A percentile compares a stretch with the other conserved stretches of the same genome.
Conservation (phyloP, 2,329 filamentous ascomycete species). For the Orbilia javanica region DNA sequence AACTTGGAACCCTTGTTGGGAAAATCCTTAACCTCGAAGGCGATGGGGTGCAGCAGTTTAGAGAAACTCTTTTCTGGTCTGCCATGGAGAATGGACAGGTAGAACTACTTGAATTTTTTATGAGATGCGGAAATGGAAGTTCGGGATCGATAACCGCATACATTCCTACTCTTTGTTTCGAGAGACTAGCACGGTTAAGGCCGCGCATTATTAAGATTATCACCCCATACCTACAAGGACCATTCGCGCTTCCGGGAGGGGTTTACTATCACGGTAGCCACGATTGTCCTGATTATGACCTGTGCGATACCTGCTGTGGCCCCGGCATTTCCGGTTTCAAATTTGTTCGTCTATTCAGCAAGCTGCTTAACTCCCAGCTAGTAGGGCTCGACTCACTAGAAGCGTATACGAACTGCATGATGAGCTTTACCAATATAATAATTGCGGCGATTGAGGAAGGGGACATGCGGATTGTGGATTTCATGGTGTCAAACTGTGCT, state of each 20-base stretch:
- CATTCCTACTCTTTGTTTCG: not conserved
- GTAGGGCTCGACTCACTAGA: not conserved
- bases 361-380: not conserved
- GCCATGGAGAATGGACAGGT: not conserved
- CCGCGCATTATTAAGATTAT: not conserved
- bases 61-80: not conserved
- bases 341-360: not conserved
- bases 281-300: no score
- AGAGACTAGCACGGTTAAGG: not conserved
- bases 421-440: not conserved
- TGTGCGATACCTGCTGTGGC: no score
- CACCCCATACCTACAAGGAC: not conserved
- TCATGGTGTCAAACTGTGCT: not conserved
- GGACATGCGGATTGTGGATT: not conserved
- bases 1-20: not conserved
- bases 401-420: not conserved
- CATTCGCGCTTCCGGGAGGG: no score
- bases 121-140: not conserved
- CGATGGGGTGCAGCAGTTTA: constrained; percentile 15
- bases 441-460: not conserved
- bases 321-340: no score
- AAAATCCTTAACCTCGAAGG: not conserved
- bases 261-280: no score
- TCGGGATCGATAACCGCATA: not conserved
- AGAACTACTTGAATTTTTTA: not conserved